Conservation (phyloP, 1,139 yeast genomes). For the Barnettozyma hawaiiensis region DNA sequence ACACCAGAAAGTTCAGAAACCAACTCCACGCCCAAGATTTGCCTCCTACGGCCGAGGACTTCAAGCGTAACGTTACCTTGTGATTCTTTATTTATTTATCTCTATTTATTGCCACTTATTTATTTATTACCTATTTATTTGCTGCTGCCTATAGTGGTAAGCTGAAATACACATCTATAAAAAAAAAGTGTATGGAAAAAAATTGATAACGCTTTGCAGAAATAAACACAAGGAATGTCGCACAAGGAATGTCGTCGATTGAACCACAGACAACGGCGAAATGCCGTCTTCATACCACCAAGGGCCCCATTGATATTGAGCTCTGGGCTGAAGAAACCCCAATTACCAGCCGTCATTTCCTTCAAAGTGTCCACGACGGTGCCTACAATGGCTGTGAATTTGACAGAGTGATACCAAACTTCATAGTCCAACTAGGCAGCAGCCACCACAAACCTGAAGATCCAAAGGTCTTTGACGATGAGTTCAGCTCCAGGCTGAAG, state of each 20-base stretch:
- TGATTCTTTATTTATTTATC: constrained; percentile 5
- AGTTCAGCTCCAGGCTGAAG: constrained; percentile 49
- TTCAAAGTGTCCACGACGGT: constrained; percentile 43
- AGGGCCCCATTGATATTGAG: constrained; percentile 57
- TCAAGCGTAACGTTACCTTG: constrained; percentile 12
- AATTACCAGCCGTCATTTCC: constrained; percentile 40
- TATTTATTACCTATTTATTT: constrained; percentile 3
- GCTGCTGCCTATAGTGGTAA: background rate
- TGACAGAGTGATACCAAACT: constrained; percentile 35
- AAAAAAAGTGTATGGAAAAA: no score
- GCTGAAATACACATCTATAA: background rate
- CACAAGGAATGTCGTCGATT: constrained; percentile 16
- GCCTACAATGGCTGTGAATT: constrained; percentile 40
- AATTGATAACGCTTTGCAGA: no score
- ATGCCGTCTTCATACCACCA: constrained; percentile 49
- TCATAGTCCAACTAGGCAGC: constrained; percentile 38
- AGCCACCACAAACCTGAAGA: constrained; percentile 9
- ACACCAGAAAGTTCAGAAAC: constrained; percentile 30
- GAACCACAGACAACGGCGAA: constrained; percentile 63
- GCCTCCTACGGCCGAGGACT: constrained; percentile 25
- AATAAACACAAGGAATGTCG: constrained; percentile 13
- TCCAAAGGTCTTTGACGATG: constrained; percentile 35
- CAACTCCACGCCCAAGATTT: constrained; percentile 26
- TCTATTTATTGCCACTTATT: constrained; percentile 8
- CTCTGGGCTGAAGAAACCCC: constrained; percentile 74